Evolutionary conservation across 1,284 basidiomycete genomes (phyloP).

Genomic region (Ceratobasidium papillatum): DNA sequence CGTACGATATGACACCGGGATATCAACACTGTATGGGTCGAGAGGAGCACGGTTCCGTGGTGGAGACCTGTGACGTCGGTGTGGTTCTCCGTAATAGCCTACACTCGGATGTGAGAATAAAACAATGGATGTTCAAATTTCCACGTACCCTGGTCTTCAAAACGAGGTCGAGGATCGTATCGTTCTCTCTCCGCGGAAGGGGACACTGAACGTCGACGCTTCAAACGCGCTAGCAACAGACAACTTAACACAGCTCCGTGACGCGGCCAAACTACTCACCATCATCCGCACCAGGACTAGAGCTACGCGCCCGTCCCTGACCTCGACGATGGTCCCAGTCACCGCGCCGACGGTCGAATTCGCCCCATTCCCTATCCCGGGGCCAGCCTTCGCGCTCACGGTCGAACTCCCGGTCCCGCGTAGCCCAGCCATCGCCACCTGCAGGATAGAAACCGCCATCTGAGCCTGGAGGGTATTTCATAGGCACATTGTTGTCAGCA

Average conservation of each 20-base stretch:
- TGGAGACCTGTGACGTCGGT: conserved; percentile 63
- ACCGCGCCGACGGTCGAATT: conserved; percentile 28
- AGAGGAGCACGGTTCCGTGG: conserved; percentile 51
- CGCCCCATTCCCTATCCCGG: conserved; percentile 47
- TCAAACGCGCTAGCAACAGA: conserved; percentile 59
- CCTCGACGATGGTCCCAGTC: conserved; percentile 43
- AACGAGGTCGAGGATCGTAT: conserved; percentile 81
- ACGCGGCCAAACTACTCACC: conserved; percentile 53
- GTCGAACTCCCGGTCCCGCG: conserved; percentile 74
- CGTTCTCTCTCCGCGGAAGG: conserved; percentile 80
- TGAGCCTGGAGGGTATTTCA: conserved; percentile 60
- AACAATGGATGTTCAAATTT: conserved; percentile 41
- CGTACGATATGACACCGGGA: conserved; percentile 81
- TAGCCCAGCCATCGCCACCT: conserved; percentile 67
- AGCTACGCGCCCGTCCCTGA: conserved; percentile 68
- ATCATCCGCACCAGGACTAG: conserved; percentile 74
- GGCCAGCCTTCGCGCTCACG: conserved; percentile 71
- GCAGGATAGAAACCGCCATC: conserved; percentile 55
- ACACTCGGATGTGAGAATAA: not conserved
- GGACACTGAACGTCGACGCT: conserved; percentile 84
- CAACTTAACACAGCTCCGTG: conserved; percentile 19
- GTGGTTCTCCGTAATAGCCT: conserved; percentile 51
- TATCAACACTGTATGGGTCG: conserved; percentile 85
- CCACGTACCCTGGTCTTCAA: conserved; percentile 70
- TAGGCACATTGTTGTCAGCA: conserved; percentile 58